phyloP scores from a whole-genome alignment of 495 filamentous ascomycete genomes.

The Hypoxylon fuscum region DNA sequence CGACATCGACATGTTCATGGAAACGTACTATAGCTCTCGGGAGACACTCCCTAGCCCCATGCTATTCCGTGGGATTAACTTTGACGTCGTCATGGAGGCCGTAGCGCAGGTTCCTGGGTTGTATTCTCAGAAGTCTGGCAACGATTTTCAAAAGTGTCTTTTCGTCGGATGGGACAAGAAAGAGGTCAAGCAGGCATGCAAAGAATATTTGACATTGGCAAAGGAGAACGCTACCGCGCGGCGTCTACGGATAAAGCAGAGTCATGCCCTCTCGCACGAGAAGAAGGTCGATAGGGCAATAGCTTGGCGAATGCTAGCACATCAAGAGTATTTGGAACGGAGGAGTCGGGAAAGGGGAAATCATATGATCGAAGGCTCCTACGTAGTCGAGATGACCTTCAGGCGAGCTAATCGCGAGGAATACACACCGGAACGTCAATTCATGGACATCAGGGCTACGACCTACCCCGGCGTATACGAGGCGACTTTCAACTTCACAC shows the following conservation, averaged over 20 bases:
- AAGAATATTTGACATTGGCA: conserved; percentile 4
- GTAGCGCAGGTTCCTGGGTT: background rate
- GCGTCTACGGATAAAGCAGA: conserved; percentile 4
- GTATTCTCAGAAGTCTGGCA: conserved; percentile 12
- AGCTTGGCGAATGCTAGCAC: conserved; percentile 1
- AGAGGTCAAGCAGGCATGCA: conserved; percentile 15
- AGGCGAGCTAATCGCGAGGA: background rate
- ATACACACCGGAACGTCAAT: background rate
- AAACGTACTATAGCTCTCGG: conserved; percentile 8
- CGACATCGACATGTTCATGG: conserved; percentile 22
- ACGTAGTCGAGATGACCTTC: conserved; percentile 8
- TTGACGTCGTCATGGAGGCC: conserved; percentile 14
- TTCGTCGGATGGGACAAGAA: conserved; percentile 26
- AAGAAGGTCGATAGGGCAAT: conserved; percentile 4
- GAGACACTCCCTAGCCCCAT: conserved; percentile 10
- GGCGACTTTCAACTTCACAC: conserved; percentile 15
- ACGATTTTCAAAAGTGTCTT: conserved; percentile 18
- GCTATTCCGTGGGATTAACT: conserved; percentile 18
- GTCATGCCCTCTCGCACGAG: background rate
- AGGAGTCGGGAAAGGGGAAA: background rate
- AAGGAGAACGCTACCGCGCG: conserved; percentile 17
- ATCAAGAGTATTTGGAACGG: conserved; percentile 5
- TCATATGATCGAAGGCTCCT: conserved; percentile 8
- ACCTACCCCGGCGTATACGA: conserved; percentile 5
- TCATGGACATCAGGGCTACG: conserved; percentile 15